These are phyloP conservation scores for Neonectria neomacrospora DNA, from an alignment of 2,329 filamentous ascomycete species.

Conservation along the genomic window DNA sequence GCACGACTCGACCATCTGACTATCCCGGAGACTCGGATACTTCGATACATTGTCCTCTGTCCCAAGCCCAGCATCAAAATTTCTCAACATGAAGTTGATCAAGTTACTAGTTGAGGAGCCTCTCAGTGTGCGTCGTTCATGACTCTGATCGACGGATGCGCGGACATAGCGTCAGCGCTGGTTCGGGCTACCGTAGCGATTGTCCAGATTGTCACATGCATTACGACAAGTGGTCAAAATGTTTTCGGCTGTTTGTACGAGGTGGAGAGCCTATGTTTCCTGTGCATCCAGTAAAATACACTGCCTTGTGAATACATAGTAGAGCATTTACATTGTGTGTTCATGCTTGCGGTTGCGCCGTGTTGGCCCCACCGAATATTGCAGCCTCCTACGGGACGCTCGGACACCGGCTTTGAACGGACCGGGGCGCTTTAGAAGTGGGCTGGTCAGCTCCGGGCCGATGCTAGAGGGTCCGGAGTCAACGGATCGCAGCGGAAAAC, in stretches of 20 bases:
- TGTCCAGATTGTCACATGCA: conserved; percentile 6
- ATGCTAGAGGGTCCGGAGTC: neutral
- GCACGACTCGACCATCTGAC: neutral
- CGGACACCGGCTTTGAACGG: neutral
- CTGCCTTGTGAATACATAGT: neutral
- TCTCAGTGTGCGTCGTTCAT: conserved; percentile 30
- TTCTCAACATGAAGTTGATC: conserved; percentile 24
- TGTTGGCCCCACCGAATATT: neutral
- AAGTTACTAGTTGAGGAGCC: conserved; percentile 8
- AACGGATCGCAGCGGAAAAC: neutral
- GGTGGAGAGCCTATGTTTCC: neutral
- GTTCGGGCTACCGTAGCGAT: conserved; percentile 12
- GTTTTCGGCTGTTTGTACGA: neutral
- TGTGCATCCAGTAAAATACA: neutral
- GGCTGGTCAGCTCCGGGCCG: conserved; percentile 15
- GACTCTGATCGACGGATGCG: conserved; percentile 11
- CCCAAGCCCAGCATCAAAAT: conserved; percentile 15
- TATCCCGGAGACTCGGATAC: neutral
- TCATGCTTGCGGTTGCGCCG: neutral
- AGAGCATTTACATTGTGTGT: neutral
- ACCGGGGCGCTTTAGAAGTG: neutral
- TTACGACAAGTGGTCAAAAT: conserved; percentile 4
- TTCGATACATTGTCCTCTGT: conserved; percentile 13
- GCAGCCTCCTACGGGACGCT: neutral
- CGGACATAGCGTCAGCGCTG: conserved; percentile 4